Evolutionary conservation across 1,284 basidiomycete species (phyloP).

Genomic region (Trametes pubescens): DNA sequence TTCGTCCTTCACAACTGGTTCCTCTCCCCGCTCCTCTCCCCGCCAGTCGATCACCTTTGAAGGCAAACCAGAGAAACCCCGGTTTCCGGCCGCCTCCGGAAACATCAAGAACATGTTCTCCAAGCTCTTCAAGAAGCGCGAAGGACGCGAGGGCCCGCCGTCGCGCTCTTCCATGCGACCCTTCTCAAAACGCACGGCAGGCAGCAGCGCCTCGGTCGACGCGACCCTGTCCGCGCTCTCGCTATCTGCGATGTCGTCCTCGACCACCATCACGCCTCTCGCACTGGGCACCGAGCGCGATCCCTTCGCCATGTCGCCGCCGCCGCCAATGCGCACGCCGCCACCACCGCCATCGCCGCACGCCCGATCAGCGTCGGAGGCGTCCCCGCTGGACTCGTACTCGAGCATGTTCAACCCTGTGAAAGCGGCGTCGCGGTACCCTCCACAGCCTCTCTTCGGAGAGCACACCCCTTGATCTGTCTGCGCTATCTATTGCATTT

Average conservation of each 20-base stretch:
- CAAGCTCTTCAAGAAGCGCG: constrained; percentile 33
- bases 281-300: constrained; percentile 20
- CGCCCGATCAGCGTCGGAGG: constrained; percentile 11
- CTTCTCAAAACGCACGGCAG: constrained; percentile 22
- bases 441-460: constrained; percentile 26
- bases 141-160: constrained; percentile 17
- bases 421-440: constrained; percentile 27
- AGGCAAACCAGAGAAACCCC: constrained; percentile 25
- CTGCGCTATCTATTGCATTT: constrained; percentile 7
- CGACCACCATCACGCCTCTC: constrained; percentile 9
- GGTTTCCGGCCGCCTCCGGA: constrained; percentile 27
- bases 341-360: constrained; percentile 7
- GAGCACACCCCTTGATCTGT: constrained; percentile 16
- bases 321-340: constrained; percentile 17
- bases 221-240: constrained; percentile 27
- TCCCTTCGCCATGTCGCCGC: constrained; percentile 28
- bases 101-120: constrained; percentile 35
- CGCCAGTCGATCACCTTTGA: constrained; percentile 24
- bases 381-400: constrained; percentile 26
- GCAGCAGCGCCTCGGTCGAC: constrained; percentile 24
- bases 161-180: constrained; percentile 11
- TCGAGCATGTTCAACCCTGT: constrained; percentile 31
- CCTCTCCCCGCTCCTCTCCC: constrained; percentile 27
- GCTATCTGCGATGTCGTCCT: constrained; percentile 13
- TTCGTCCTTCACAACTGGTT: constrained; percentile 25